Evolutionary conservation across 139 green algal species (phyloP), one percentile per base, ranked within the genome.

Genomic region (Auxenochlorella protothecoides): DNA sequence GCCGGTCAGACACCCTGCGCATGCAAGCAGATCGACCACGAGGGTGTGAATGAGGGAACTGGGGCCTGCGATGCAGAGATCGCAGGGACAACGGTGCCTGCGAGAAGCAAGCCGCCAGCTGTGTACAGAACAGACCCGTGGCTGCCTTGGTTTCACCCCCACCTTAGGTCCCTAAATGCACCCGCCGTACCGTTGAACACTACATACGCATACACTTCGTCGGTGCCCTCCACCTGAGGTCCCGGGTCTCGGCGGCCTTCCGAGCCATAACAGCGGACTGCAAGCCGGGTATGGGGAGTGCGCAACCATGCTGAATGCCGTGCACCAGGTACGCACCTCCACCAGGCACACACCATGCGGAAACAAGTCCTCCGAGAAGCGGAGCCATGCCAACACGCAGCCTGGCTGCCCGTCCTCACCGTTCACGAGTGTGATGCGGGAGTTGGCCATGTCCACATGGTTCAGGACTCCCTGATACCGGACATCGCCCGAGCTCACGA

Each of bases 171-270:
- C 62, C 44, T 8, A 55, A 56, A 54, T 16, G 44, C 27, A 59
- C 5, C 4, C 13, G 4, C 59, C 78, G 66, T 68, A 91, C 89
- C 93, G 75, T 89, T 87, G 78, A 97, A 98, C 60, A 96, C 88
- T 72, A 98, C 96, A 75, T 89, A 92, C 57, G 96, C 90, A 59
- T 96, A 98, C 6, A 96, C 81, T 68, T 97, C 87, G 68, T 87
- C 83, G 69, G 74, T 89, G 12, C 65, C 59, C 3, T 86, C 83
- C 44, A 97, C 87, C 71, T 93, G 80, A 2, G 86, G 80, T 0
- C 87, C 91, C 10, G 87, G 81, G 60, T 81, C 76, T 16, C 88
- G 81, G n/a, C 92, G 84, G 27, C 88, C 91, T 72, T 97, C 92
- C 0, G 91, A 97, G n/a, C 92, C 92, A 72, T 92, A 96, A 15